phyloP scores from a whole-genome alignment of 106 monocot genomes.

The Allium sativum region DNA sequence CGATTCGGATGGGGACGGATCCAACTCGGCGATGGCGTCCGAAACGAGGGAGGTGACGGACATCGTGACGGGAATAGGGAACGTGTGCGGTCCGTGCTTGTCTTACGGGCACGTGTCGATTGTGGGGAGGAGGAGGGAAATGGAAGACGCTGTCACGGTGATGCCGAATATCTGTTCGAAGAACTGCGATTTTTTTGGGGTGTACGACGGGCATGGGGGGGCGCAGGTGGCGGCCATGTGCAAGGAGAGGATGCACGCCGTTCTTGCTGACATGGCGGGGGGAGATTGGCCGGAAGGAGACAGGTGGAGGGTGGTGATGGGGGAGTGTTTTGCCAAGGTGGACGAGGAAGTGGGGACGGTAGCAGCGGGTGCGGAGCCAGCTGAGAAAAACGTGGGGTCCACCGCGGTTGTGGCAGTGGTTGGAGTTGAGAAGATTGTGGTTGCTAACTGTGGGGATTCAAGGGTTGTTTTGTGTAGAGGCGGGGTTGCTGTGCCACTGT shows the following conservation, averaged over 20 bases:
- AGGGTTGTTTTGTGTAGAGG: slow-evolving; percentile 42
- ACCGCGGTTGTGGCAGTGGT: slow-evolving; percentile 43
- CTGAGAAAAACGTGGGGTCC: slow-evolving; percentile 11
- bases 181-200: slow-evolving; percentile 42
- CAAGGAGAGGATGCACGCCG: slow-evolving; percentile 44
- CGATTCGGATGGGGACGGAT: slow-evolving; percentile 4
- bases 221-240: slow-evolving; percentile 35
- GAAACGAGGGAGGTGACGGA: background rate
- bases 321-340: slow-evolving; percentile 27
- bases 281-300: slow-evolving; percentile 4
- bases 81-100: slow-evolving; percentile 4
- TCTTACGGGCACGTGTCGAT: slow-evolving; percentile 39
- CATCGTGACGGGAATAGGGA: background rate
- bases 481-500: slow-evolving; percentile 38
- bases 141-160: slow-evolving; percentile 47
- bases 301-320: slow-evolving; percentile 37
- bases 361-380: slow-evolving; percentile 18
- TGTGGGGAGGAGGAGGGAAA: slow-evolving; percentile 41
- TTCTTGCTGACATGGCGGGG: slow-evolving; percentile 30
- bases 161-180: slow-evolving; percentile 3
- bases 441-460: slow-evolving; percentile 56
- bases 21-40: too few species aligned
- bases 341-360: slow-evolving; percentile 27
- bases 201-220: slow-evolving; percentile 58
- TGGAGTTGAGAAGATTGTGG: slow-evolving; percentile 21